phyloP scores from a whole-genome alignment of 768 basidiomycete species.

The Lactifluus pinguis region DNA sequence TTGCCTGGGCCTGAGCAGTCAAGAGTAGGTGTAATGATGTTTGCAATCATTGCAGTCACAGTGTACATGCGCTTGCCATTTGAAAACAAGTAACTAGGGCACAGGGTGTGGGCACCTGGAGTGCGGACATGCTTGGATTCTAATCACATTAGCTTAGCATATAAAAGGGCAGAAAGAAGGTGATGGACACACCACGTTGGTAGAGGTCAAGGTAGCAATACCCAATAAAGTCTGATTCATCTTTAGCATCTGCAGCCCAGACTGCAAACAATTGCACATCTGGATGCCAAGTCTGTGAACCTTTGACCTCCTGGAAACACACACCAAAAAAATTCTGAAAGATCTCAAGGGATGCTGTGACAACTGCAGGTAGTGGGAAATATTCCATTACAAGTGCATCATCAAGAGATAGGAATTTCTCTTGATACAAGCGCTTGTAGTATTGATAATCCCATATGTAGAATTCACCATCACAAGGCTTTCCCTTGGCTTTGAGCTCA shows the following conservation, averaged over 20 bases:
- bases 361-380: conserved; percentile 78
- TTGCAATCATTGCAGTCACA: conserved; percentile 80
- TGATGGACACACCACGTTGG: conserved; percentile 51
- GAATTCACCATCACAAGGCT: conserved; percentile 63
- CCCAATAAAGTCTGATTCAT: conserved; percentile 69
- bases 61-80: conserved; percentile 62
- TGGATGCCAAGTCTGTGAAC: conserved; percentile 74
- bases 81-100: conserved; percentile 51
- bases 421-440: conserved; percentile 57
- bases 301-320: conserved; percentile 41
- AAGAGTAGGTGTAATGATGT: conserved; percentile 76
- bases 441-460: conserved; percentile 83
- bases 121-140: conserved; percentile 68
- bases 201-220: conserved; percentile 86
- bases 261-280: conserved; percentile 82
- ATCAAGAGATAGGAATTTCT: conserved; percentile 60
- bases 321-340: conserved; percentile 80
- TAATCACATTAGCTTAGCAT: conserved; percentile 21
- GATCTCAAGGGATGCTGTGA: conserved; percentile 72
- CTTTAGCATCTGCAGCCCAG: conserved; percentile 71
- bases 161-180: neutral
- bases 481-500: conserved; percentile 51
- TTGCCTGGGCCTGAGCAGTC: conserved; percentile 31
- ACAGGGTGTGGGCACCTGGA: conserved; percentile 75
- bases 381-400: conserved; percentile 80